Conservation (phyloP, 352 stramenopile species). For the Phytophthora pisi region DNA sequence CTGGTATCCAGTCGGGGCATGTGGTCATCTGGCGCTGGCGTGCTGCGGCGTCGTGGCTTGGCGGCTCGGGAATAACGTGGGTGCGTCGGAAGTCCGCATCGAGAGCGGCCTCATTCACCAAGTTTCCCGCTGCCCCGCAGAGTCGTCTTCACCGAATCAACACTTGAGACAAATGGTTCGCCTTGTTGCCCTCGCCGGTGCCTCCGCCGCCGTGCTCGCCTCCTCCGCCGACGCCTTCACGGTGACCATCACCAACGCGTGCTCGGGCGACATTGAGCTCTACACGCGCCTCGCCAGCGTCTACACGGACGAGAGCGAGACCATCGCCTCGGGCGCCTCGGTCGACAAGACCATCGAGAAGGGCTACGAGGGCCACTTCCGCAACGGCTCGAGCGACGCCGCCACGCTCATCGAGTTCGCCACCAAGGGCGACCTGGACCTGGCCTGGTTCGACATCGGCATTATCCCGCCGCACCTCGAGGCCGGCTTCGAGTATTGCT, state of each 20-base stretch:
- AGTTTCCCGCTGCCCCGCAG: slow-evolving; percentile 13
- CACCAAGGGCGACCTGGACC: slow-evolving; percentile 56
- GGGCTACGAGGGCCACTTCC: slow-evolving; percentile 73
- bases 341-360: slow-evolving; percentile 50
- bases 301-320: slow-evolving; percentile 52
- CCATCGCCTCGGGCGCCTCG: slow-evolving; percentile 47
- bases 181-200: slow-evolving; percentile 23
- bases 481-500: slow-evolving; percentile 62
- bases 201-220: slow-evolving; percentile 30
- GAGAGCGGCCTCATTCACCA: slow-evolving; percentile 33
- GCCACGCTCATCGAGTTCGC: slow-evolving; percentile 73
- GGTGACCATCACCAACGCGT: slow-evolving; percentile 71
- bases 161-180: slow-evolving; percentile 33
- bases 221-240: slow-evolving; percentile 42
- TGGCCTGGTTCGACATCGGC: slow-evolving; percentile 77
- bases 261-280: slow-evolving; percentile 56
- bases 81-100: slow-evolving; percentile 10
- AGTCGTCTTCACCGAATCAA: slow-evolving; percentile 1
- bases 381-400: slow-evolving; percentile 58
- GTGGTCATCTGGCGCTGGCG: slow-evolving; percentile 29
- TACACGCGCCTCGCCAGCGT: slow-evolving; percentile 56
- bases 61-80: slow-evolving; percentile 1
- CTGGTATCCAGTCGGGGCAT: slow-evolving; percentile 34
- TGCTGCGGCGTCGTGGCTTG: slow-evolving; percentile 17
- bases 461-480: slow-evolving; percentile 69